Evolutionary conservation across 441 rosid genomes (phyloP).

Genomic region (Geranium incanum): DNA sequence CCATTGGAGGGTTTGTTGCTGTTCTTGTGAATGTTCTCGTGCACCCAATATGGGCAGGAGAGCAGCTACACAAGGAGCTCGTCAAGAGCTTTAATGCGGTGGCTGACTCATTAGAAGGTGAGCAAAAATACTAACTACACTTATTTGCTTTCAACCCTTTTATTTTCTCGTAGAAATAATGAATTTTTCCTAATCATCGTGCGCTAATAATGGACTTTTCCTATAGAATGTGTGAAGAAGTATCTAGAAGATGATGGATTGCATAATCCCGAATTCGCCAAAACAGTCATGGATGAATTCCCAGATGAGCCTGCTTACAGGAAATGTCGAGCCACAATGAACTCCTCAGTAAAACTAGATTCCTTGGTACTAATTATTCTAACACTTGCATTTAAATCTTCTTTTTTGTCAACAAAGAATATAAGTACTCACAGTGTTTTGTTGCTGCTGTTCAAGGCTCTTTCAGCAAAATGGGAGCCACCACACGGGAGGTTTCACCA

Average conservation of each 20-base stretch:
- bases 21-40: conserved; percentile 54
- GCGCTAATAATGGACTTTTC: not conserved
- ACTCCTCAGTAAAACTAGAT: conserved; percentile 51
- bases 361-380: conserved; percentile 31
- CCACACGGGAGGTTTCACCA: conserved; percentile 54
- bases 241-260: conserved; percentile 47
- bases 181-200: not conserved
- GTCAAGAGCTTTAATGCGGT: conserved; percentile 39
- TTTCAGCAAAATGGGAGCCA: conserved; percentile 61
- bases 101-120: conserved; percentile 65
- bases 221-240: conserved; percentile 50
- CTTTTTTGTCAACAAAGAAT: not conserved
- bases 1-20: conserved; percentile 56
- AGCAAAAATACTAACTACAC: not conserved
- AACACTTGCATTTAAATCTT: not conserved
- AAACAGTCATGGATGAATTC: conserved; percentile 50
- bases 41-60: conserved; percentile 58
- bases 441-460: conserved; percentile 32
- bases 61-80: conserved; percentile 49
- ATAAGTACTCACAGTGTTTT: not conserved
- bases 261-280: conserved; percentile 47
- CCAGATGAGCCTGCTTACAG: conserved; percentile 56
- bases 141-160: not conserved
- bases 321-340: conserved; percentile 38
- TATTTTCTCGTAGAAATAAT: not conserved